A percentile compares a stretch with the other conserved stretches of the same genome.
phyloP scores from a whole-genome alignment of 2,329 filamentous ascomycete genomes.

The Alternaria alternata region DNA sequence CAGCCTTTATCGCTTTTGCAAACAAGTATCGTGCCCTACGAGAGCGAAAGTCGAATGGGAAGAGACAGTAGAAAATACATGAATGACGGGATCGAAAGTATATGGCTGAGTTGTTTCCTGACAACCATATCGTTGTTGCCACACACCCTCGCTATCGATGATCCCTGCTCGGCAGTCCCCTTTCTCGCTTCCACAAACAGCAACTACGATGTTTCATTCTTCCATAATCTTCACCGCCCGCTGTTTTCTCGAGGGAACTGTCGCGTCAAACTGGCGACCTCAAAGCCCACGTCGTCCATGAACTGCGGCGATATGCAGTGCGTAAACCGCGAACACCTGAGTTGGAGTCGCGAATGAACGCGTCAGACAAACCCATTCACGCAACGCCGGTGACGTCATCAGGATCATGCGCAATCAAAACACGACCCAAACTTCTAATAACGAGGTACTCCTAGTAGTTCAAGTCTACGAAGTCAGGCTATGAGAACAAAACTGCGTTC shows the following conservation, averaged over 20 bases:
- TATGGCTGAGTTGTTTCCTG: not conserved
- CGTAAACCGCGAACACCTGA: too few species aligned
- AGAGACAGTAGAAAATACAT: not conserved
- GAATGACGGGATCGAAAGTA: not conserved
- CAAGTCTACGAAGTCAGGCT: too few species aligned
- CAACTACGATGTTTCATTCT: not conserved
- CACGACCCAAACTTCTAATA: too few species aligned
- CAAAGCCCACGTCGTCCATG: too few species aligned
- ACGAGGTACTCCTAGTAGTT: too few species aligned
- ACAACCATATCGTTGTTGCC: slow-evolving; percentile 1
- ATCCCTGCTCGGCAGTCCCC: slow-evolving; percentile 8
- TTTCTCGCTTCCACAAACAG: slow-evolving; percentile 1
- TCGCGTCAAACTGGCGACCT: not conserved
- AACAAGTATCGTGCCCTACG: not conserved
- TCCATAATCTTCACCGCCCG: not conserved
- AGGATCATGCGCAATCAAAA: too few species aligned
- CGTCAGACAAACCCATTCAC: too few species aligned
- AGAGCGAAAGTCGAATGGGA: not conserved
- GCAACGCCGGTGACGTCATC: too few species aligned
- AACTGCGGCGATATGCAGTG: too few species aligned
- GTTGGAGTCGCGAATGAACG: too few species aligned
- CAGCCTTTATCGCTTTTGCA: not conserved
- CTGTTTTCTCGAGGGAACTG: not conserved
- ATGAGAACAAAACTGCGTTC: too few species aligned
- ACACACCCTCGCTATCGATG: slow-evolving; percentile 9